Percentiles rank a stretch among this genome's conserved stretches.
These are phyloP conservation scores for Xylaria bambusicola DNA, from an alignment of 495 filamentous ascomycete genomes.

Conservation along the genomic window DNA sequence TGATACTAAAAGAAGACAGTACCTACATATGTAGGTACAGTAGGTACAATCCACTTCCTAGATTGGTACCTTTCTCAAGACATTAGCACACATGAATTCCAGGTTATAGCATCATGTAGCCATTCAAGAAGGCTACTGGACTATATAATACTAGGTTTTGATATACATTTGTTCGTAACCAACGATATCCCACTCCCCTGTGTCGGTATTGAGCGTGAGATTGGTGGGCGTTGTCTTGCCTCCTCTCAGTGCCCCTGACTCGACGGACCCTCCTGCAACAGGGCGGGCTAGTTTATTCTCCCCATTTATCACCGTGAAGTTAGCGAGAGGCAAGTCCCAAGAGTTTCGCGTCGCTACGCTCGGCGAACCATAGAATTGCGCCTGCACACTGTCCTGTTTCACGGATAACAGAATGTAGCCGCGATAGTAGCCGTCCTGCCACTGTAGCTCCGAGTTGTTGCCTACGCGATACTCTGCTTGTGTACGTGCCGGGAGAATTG, in stretches of 20 bases:
- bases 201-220: slow-evolving; percentile 52
- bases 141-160: no score
- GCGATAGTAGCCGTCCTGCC: slow-evolving; percentile 69
- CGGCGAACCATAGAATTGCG: slow-evolving; percentile 43
- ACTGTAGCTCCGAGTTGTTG: slow-evolving; percentile 62
- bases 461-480: slow-evolving; percentile 44
- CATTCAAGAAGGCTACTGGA: no score
- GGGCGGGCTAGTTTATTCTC: slow-evolving; percentile 52
- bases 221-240: slow-evolving; percentile 51
- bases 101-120: no score
- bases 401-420: slow-evolving; percentile 54
- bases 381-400: slow-evolving; percentile 25
- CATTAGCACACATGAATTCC: no score
- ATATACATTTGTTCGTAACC: slow-evolving; percentile 36
- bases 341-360: slow-evolving; percentile 47
- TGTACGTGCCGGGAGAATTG: slow-evolving; percentile 42
- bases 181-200: slow-evolving; percentile 34
- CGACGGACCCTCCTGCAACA: slow-evolving; percentile 53
- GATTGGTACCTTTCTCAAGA: no score
- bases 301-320: slow-evolving; percentile 60
- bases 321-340: slow-evolving; percentile 60
- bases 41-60: no score
- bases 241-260: slow-evolving; percentile 50
- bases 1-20: no score
- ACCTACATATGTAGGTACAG: no score